Evolutionary conservation across 352 stramenopile genomes (phyloP).

Genomic region (Pythium aquatile): DNA sequence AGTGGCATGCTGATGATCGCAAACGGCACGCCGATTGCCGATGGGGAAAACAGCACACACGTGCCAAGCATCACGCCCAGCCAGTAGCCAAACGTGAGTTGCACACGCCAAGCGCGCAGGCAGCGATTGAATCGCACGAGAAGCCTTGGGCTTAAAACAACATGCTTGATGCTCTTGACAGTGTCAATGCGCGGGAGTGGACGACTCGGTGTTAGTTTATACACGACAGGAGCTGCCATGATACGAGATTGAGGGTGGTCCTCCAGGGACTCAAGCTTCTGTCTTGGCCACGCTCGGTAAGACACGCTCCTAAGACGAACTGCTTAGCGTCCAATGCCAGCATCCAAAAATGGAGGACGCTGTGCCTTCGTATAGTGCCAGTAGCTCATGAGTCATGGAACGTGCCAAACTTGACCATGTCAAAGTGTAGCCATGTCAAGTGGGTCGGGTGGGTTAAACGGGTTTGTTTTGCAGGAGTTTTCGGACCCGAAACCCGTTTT

Average conservation of each 20-base stretch:
- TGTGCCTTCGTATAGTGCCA: too few species aligned
- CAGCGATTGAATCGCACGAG: conserved; percentile 13
- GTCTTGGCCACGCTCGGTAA: too few species aligned
- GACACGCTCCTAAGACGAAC: too few species aligned
- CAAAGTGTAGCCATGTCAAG: not conserved
- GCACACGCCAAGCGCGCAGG: not conserved
- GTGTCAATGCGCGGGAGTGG: conserved; percentile 12
- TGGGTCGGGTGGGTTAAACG: not conserved
- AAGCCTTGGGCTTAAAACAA: not conserved
- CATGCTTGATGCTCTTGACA: conserved; percentile 18
- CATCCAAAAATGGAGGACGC: too few species aligned
- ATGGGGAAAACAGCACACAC: conserved; percentile 12
- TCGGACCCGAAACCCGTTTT: not conserved
- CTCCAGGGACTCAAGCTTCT: too few species aligned
- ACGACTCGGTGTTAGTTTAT: conserved; percentile 11
- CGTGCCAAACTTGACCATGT: too few species aligned
- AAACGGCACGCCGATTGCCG: conserved; percentile 8
- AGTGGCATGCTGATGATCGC: conserved; percentile 21
- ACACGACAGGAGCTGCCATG: not conserved
- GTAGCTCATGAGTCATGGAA: too few species aligned
- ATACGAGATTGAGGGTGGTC: too few species aligned
- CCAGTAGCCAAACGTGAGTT: conserved; percentile 13
- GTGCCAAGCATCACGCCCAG: conserved; percentile 12
- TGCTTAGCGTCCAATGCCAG: too few species aligned
- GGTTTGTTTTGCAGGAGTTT: not conserved